Evolutionary conservation across 2,329 filamentous ascomycete species (phyloP).

Genomic region (Ophiocordyceps australis): DNA sequence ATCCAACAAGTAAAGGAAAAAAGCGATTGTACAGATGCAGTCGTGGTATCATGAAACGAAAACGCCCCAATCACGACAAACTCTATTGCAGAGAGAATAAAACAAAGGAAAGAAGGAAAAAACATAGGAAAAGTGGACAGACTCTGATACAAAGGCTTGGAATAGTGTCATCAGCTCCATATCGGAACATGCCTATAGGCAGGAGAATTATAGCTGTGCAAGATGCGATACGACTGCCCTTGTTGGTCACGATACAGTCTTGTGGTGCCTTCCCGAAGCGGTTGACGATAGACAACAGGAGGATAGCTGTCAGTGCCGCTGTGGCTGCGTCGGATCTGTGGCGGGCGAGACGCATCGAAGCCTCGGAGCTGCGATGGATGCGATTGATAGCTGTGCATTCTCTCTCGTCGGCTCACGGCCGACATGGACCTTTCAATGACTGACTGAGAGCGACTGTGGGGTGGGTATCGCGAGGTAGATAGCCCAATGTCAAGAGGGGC

Average conservation of each 20-base stretch:
- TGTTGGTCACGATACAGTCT: constrained; percentile 4
- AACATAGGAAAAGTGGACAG: not conserved
- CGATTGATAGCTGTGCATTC: not conserved
- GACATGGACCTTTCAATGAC: too few species aligned
- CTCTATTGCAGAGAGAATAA: too few species aligned
- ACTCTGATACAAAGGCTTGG: not conserved
- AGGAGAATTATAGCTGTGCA: constrained; percentile 41
- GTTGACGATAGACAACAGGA: constrained; percentile 13
- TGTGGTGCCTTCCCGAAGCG: too few species aligned
- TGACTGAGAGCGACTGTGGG: too few species aligned
- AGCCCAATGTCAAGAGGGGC: too few species aligned
- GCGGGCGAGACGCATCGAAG: too few species aligned
- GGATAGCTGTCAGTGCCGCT: constrained; percentile 8
- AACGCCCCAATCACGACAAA: too few species aligned
- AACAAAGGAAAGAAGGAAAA: not conserved
- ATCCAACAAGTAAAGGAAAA: too few species aligned
- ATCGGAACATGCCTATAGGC: constrained; percentile 35
- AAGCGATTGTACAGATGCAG: too few species aligned
- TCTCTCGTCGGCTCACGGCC: not conserved
- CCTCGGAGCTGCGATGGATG: not conserved
- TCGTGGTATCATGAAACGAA: too few species aligned
- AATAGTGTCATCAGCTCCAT: constrained; percentile 23
- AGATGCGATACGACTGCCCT: constrained; percentile 24
- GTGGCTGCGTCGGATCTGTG: constrained; percentile 1
- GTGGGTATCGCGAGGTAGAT: too few species aligned